Conservation (phyloP, 345 rosid species). For the Populus pruinosa region DNA sequence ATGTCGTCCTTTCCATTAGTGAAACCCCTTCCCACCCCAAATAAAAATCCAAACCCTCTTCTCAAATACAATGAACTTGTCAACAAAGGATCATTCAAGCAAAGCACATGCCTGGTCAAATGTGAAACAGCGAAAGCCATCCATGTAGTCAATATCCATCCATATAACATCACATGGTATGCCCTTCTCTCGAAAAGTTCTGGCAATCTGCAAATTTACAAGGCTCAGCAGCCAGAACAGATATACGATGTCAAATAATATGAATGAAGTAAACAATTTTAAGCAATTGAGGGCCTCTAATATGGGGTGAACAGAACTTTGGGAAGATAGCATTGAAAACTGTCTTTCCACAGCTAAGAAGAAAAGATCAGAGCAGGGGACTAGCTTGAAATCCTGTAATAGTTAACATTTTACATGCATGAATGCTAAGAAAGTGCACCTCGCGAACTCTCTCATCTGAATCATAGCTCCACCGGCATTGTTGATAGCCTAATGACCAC, state of each 20-base stretch:
- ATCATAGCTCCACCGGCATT: slow-evolving; percentile 92
- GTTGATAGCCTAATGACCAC: slow-evolving; percentile 96
- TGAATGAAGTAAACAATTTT: not conserved
- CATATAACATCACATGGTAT: slow-evolving; percentile 90
- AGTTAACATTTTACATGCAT: not conserved
- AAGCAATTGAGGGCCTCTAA: not conserved
- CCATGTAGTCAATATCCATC: slow-evolving; percentile 99
- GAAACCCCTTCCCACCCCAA: not conserved
- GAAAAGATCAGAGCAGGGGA: not conserved
- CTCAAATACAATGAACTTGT: not conserved
- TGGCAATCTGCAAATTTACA: slow-evolving; percentile 48
- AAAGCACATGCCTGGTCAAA: slow-evolving; percentile 65
- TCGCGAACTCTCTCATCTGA: slow-evolving; percentile 72
- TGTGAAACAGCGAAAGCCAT: slow-evolving; percentile 94
- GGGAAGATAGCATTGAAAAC: not conserved
- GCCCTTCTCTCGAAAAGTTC: slow-evolving; percentile 69
- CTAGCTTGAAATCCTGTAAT: not conserved
- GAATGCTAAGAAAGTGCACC: slow-evolving; percentile 41
- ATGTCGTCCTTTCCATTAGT: not conserved
- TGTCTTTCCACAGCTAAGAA: not conserved
- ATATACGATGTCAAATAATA: not conserved
- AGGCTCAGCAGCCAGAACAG: slow-evolving; percentile 13
- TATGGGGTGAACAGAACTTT: not conserved
- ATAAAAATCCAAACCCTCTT: not conserved
- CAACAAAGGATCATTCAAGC: not conserved